phyloP scores from a whole-genome alignment of 768 basidiomycete species.

The Cantharellus anzutake region DNA sequence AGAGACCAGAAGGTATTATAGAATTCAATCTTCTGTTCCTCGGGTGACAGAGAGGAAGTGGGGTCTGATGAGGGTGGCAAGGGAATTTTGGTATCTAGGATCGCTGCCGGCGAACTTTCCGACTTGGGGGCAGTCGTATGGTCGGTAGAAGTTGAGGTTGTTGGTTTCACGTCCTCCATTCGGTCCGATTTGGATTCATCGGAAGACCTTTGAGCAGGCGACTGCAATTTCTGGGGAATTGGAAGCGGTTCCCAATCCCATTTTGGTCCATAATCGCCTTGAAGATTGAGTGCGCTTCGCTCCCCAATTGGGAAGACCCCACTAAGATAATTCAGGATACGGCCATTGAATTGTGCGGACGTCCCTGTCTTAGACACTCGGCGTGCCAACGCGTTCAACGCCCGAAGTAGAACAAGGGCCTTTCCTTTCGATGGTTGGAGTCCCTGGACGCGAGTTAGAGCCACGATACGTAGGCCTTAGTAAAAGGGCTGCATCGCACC shows the following conservation, averaged over 20 bases:
- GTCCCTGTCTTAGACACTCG: constrained; percentile 73
- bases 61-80: no score
- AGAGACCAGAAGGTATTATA: constrained; percentile 83
- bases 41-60: constrained; percentile 2
- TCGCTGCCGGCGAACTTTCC: constrained; percentile 12
- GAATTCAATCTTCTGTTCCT: constrained; percentile 53
- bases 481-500: not conserved
- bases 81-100: no score
- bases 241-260: constrained; percentile 27
- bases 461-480: not conserved
- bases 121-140: not conserved
- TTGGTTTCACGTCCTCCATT: constrained; percentile 19
- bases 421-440: constrained; percentile 80
- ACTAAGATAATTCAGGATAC: constrained; percentile 74
- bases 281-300: constrained; percentile 76
- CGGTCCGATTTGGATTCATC: constrained; percentile 17
- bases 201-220: constrained; percentile 9
- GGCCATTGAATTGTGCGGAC: constrained; percentile 73
- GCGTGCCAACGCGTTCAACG: constrained; percentile 71
- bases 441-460: constrained; percentile 17
- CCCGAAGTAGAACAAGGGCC: constrained; percentile 65
- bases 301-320: constrained; percentile 76
- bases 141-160: not conserved
- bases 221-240: no score
- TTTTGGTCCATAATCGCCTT: constrained; percentile 67